Evolutionary conservation across 2,329 filamentous ascomycete genomes (phyloP).

Genomic region (Blastomyces parvus): DNA sequence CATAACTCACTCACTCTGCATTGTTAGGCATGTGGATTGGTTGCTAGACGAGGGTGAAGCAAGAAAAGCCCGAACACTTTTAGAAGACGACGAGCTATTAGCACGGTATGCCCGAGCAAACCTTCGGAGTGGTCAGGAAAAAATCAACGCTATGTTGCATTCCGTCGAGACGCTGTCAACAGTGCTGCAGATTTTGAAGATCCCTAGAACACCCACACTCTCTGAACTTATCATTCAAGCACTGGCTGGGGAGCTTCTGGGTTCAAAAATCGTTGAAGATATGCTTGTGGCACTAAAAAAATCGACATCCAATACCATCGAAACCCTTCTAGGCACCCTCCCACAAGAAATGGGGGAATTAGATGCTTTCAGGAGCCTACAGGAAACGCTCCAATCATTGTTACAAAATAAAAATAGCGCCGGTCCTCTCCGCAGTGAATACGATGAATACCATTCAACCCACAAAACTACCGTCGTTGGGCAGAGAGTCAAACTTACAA

Average conservation of each 20-base stretch:
- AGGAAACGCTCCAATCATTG: slow-evolving; percentile 42
- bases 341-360: slow-evolving; percentile 30
- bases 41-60: slow-evolving; percentile 30
- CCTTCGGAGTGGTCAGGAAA: slow-evolving; percentile 32
- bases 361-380: slow-evolving; percentile 24
- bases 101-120: slow-evolving; percentile 33
- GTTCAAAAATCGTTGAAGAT: slow-evolving; percentile 44
- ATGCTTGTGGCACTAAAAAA: slow-evolving; percentile 45
- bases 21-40: slow-evolving; percentile 33
- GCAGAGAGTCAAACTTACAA: slow-evolving; percentile 50
- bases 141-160: slow-evolving; percentile 31
- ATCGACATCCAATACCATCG: slow-evolving; percentile 42
- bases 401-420: slow-evolving; percentile 38
- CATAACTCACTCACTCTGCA: background rate
- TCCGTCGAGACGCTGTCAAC: slow-evolving; percentile 23
- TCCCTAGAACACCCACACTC: slow-evolving; percentile 23
- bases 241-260: slow-evolving; percentile 44
- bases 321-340: slow-evolving; percentile 33
- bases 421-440: slow-evolving; percentile 58
- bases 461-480: slow-evolving; percentile 51
- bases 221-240: slow-evolving; percentile 33
- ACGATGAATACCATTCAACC: slow-evolving; percentile 55
- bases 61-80: slow-evolving; percentile 34
- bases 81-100: slow-evolving; percentile 44
- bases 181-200: slow-evolving; percentile 24